Evolutionary conservation across 1,139 yeast species (phyloP), one percentile per base, ranked within the genome.

Genomic region (Blastobotrys proliferans): DNA sequence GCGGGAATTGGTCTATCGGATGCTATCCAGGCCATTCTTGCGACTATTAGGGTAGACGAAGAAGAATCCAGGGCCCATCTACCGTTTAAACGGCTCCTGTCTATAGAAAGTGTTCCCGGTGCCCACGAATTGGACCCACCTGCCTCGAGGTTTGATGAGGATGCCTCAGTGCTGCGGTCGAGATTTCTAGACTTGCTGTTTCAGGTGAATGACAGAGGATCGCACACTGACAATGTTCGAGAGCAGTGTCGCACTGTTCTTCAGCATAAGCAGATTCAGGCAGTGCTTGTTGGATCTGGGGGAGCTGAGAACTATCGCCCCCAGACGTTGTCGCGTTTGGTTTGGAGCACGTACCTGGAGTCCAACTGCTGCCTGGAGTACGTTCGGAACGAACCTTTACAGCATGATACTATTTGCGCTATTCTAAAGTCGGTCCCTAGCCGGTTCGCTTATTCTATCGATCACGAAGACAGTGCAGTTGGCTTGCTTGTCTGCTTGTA

Each of bases 101-200:
- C 13, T 6, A 22, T 33, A 10, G 45, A 41, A 28, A 16, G 27
- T 4, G 26, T 33, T 14, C 29, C 37, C 11, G 24, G 14, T 27
- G 30, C 9, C 30, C 11, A 4, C 28, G 11, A 19, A 8, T n/a
- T 8, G 13, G n/a, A 3, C 6, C 6, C 4, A 6, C 4, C 19
- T 31, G 5, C 9, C 4, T 18, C 38, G 4, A 22, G 45, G 14
- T 39, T 27, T n/a, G 45, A 45, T 24, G 28, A 19, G 11, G 32
- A 35, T 3, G 40, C 48, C 11, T 36, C 48, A n/a, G 14, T 17
- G 6, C 24, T 45, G 29, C 32, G 48, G 25, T 43, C 48, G 11
- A 35, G 43, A 9, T 42, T 45, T 20, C 24, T 45, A 10, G 46
- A 45, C 13, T 19, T 39, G 10, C 25, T 45, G n/a, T 18, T 41